phyloP scores from a whole-genome alignment of 2,329 filamentous ascomycete genomes.

The Fusarium torreyae region DNA sequence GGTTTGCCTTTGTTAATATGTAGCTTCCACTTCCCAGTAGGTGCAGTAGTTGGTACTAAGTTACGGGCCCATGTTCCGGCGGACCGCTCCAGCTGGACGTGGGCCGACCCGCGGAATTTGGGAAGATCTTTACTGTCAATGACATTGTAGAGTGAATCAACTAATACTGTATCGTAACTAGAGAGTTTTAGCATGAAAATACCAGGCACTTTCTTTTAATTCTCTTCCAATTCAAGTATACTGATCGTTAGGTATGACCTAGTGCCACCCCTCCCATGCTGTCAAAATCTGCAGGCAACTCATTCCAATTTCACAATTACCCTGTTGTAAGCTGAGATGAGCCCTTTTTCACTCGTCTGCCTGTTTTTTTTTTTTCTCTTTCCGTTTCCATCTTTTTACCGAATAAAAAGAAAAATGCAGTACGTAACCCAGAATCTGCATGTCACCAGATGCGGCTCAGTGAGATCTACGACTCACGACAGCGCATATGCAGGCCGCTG shows the following conservation, averaged over 20 bases:
- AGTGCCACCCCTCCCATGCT: background rate
- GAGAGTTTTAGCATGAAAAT: too few species aligned
- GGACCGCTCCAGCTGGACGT: too few species aligned
- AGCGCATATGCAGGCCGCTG: slow-evolving; percentile 35
- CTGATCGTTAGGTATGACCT: background rate
- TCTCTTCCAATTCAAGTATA: slow-evolving; percentile 12
- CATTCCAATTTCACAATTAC: background rate
- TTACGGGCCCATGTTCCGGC: too few species aligned
- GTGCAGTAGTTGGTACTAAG: too few species aligned
- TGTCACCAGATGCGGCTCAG: slow-evolving; percentile 36
- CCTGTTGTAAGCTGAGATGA: slow-evolving; percentile 1
- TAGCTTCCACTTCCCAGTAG: too few species aligned
- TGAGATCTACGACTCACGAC: slow-evolving; percentile 26
- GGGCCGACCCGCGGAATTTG: too few species aligned
- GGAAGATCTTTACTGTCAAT: too few species aligned
- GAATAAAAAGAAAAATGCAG: background rate
- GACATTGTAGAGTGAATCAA: too few species aligned
- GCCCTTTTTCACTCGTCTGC: background rate
- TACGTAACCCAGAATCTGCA: slow-evolving; percentile 8
- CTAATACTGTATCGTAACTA: too few species aligned
- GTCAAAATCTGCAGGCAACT: background rate
- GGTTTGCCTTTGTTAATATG: too few species aligned
- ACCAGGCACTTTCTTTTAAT: too few species aligned
- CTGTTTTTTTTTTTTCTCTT: background rate
- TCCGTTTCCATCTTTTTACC: background rate